phyloP scores from a whole-genome alignment of 805 yeast genomes.

The Starmera amethionina region DNA sequence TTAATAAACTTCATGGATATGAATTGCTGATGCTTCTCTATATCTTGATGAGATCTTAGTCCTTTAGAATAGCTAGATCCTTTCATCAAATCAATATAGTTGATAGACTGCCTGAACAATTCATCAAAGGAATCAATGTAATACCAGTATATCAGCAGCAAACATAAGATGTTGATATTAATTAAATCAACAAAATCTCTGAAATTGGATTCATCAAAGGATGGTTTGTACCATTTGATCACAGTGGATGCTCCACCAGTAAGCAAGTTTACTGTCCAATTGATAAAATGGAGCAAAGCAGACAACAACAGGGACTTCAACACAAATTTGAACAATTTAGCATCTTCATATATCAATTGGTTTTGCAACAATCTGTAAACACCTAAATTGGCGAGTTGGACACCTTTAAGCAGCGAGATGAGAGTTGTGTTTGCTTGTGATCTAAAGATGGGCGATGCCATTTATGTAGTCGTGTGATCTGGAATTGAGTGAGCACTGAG shows the following conservation, averaged over 20 bases:
- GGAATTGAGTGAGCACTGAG: neutral
- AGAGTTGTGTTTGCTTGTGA: conserved; percentile 2
- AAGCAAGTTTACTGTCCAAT: too few relatives aligned
- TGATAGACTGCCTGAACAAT: too few relatives aligned
- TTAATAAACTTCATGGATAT: too few relatives aligned
- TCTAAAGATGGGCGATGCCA: neutral
- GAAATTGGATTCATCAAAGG: neutral
- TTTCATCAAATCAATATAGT: too few relatives aligned
- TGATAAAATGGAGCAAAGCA: neutral
- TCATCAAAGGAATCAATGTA: neutral
- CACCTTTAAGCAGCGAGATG: conserved; percentile 8
- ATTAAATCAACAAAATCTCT: neutral
- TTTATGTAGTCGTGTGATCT: neutral
- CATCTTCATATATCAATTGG: conserved; percentile 7
- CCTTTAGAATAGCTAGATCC: too few relatives aligned
- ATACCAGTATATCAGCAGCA: neutral
- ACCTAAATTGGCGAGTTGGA: conserved; percentile 10
- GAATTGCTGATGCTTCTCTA: too few relatives aligned
- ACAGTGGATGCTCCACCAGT: neutral
- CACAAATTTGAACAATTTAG: conserved; percentile 6
- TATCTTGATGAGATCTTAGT: too few relatives aligned
- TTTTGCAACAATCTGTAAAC: conserved; percentile 9
- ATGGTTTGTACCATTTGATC: neutral
- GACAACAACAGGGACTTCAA: conserved; percentile 5
- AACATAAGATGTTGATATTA: neutral